phyloP scores from a whole-genome alignment of 345 rosid genomes.

The Syzygium aqueum region DNA sequence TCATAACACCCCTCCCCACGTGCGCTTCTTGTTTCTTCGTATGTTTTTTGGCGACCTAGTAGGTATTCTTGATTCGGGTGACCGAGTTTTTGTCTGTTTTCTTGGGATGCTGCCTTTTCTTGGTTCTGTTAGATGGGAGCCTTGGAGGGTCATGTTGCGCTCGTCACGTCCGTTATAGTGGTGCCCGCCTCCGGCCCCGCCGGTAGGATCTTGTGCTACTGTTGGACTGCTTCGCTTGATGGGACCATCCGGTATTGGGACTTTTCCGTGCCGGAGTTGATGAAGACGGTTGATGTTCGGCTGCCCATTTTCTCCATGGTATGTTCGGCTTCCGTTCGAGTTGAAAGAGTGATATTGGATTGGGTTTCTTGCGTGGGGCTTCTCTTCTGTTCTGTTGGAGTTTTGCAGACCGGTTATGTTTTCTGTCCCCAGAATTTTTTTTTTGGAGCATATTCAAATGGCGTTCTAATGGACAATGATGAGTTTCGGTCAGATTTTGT shows the following conservation, averaged over 20 bases:
- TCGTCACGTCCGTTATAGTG: conserved; percentile 65
- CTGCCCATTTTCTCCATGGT: conserved; percentile 80
- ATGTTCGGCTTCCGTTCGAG: not conserved
- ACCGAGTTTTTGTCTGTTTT: conserved; percentile 24
- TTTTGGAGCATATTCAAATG: not conserved
- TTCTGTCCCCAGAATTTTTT: not conserved
- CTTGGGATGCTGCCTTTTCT: not conserved
- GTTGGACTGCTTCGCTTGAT: conserved; percentile 96
- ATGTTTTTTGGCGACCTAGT: not conserved
- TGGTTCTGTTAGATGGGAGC: conserved; percentile 37
- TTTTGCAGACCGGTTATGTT: not conserved
- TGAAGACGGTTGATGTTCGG: conserved; percentile 53
- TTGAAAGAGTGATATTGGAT: not conserved
- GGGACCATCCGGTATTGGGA: conserved; percentile 93
- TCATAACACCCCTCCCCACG: not conserved
- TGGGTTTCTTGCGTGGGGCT: not conserved
- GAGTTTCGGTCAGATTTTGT: not conserved
- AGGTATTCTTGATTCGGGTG: not conserved
- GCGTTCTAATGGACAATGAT: not conserved
- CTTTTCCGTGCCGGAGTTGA: conserved; percentile 62
- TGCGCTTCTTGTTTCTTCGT: not conserved
- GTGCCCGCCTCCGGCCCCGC: conserved; percentile 56
- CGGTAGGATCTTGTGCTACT: conserved; percentile 44
- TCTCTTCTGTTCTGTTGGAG: not conserved
- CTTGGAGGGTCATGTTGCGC: conserved; percentile 74